Percentiles rank a stretch among this genome's conserved stretches.
Evolutionary conservation across 2,329 filamentous ascomycete genomes (phyloP).

Genomic region (Ceratocystis harringtonii): DNA sequence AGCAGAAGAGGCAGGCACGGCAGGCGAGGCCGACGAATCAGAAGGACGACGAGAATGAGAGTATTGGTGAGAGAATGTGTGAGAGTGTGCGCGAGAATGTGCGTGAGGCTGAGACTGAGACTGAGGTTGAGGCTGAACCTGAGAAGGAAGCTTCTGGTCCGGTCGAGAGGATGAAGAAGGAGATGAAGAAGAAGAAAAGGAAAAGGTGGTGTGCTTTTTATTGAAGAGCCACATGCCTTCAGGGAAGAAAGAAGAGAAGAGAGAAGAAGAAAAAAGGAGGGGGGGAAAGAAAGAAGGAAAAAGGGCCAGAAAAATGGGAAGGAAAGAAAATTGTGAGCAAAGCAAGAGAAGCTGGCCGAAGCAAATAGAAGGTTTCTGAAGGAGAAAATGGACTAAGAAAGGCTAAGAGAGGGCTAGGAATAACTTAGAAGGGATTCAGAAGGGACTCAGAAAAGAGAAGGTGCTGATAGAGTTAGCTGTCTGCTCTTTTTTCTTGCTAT

Average conservation of each 20-base stretch:
- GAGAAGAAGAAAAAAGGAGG: slow-evolving; percentile 10
- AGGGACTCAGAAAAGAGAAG: neutral
- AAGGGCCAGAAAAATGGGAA: slow-evolving; percentile 6
- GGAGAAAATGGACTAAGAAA: slow-evolving; percentile 17
- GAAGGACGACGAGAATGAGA: neutral
- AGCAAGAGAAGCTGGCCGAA: slow-evolving; percentile 17
- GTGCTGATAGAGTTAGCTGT: neutral
- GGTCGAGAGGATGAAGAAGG: slow-evolving; percentile 10
- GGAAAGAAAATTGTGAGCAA: slow-evolving; percentile 21
- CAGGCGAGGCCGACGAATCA: neutral
- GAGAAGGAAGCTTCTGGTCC: slow-evolving; percentile 1
- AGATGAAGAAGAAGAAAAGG: slow-evolving; percentile 13
- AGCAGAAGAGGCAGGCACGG: neutral
- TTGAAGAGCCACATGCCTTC: slow-evolving; percentile 18
- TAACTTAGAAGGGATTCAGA: slow-evolving; percentile 16
- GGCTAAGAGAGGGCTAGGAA: neutral
- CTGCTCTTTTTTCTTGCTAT: neutral
- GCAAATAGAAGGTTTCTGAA: slow-evolving; percentile 12
- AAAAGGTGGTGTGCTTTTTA: slow-evolving; percentile 15
- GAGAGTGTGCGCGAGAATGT: neutral
- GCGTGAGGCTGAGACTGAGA: neutral
- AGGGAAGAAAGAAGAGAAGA: slow-evolving; percentile 15
- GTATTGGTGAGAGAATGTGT: neutral
- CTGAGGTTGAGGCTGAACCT: neutral
- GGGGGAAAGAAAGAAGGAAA: slow-evolving; percentile 17